Conservation (phyloP, 768 basidiomycete species). For the Pleurotus tuoliensis region DNA sequence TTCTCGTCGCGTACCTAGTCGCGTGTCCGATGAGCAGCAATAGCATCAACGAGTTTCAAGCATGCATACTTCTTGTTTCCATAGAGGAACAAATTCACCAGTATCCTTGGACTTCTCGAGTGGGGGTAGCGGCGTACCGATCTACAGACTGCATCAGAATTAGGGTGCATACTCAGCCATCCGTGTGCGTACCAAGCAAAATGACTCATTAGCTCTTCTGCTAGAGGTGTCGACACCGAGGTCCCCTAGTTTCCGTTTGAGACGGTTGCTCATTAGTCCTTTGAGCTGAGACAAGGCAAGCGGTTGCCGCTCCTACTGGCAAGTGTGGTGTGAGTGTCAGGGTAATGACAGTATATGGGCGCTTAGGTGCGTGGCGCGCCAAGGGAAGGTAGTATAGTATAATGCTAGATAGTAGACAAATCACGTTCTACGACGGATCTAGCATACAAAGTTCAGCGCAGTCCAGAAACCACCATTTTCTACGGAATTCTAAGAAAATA, state of each 20-base stretch:
- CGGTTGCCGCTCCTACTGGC: too few relatives aligned
- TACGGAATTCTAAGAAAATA: too few relatives aligned
- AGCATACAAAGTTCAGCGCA: too few relatives aligned
- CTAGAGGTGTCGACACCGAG: slow-evolving; percentile 71
- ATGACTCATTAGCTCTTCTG: slow-evolving; percentile 73
- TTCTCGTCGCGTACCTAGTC: slow-evolving; percentile 87
- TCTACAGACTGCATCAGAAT: slow-evolving; percentile 38
- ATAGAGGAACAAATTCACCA: slow-evolving; percentile 92
- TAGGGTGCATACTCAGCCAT: slow-evolving; percentile 10
- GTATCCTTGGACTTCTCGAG: slow-evolving; percentile 92
- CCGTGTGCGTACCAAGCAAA: slow-evolving; percentile 62
- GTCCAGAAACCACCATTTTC: too few relatives aligned
- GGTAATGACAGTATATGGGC: too few relatives aligned
- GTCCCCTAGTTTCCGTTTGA: slow-evolving; percentile 84
- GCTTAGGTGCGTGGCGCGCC: too few relatives aligned
- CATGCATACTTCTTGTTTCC: slow-evolving; percentile 88
- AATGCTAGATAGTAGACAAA: too few relatives aligned
- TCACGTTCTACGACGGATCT: too few relatives aligned
- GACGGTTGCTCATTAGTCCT: slow-evolving; percentile 38
- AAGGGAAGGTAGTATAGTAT: too few relatives aligned
- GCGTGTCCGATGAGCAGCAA: too few relatives aligned
- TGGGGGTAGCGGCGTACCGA: slow-evolving; percentile 91
- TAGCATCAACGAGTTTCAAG: too few relatives aligned
- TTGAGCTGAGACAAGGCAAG: background rate
- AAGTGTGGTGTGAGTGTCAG: too few relatives aligned